phyloP scores from a whole-genome alignment of 495 filamentous ascomycete species.

The Aspergillus steynii region DNA sequence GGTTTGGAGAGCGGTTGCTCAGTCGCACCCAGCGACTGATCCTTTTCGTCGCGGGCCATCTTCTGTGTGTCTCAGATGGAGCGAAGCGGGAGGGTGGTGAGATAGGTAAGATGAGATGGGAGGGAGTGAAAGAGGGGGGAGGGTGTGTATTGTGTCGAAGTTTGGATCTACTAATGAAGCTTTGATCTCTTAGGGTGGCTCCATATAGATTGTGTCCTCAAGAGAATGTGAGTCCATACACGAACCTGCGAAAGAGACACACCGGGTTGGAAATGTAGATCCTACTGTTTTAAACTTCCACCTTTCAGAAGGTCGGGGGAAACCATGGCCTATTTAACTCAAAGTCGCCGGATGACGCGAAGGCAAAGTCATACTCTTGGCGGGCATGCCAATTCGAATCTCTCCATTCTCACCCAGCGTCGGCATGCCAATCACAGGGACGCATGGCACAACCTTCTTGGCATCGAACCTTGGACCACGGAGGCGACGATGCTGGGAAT shows the following conservation, averaged over 20 bases:
- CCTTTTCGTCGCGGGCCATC: conserved; percentile 51
- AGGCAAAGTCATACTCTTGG: background rate
- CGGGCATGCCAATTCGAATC: background rate
- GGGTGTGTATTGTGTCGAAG: background rate
- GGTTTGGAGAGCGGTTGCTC: conserved; percentile 51
- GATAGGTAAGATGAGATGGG: background rate
- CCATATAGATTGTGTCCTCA: conserved; percentile 39
- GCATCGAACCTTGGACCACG: conserved; percentile 5
- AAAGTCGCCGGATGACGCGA: conserved; percentile 15
- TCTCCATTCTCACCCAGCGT: background rate
- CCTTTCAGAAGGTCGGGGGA: background rate
- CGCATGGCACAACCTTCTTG: conserved; percentile 7
- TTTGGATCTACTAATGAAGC: conserved; percentile 24
- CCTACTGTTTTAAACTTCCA: conserved; percentile 8
- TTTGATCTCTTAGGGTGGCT: conserved; percentile 31
- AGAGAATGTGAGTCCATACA: conserved; percentile 42
- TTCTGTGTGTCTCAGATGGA: conserved; percentile 1
- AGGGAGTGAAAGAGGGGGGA: background rate
- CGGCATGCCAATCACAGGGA: background rate
- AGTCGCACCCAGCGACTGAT: conserved; percentile 39
- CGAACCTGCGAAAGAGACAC: conserved; percentile 13
- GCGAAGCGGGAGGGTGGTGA: background rate
- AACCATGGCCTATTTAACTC: conserved; percentile 16
- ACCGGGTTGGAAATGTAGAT: conserved; percentile 1
- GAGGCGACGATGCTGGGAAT: background rate